Conservation (phyloP, 2,329 filamentous ascomycete genomes). For the Fusarium acutatum region DNA sequence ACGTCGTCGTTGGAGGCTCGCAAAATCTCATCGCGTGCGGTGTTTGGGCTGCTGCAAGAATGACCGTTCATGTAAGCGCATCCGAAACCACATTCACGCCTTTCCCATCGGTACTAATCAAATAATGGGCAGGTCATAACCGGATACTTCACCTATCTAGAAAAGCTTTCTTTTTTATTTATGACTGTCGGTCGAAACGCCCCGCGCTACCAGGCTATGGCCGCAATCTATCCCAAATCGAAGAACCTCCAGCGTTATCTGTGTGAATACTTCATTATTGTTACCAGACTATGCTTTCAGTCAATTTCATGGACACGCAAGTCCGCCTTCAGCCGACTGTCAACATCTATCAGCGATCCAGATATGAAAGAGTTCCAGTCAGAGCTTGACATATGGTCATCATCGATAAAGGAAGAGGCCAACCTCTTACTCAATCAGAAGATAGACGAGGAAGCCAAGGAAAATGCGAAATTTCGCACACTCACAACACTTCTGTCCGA, state of each 20-base stretch:
- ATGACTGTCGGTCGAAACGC: constrained; percentile 52
- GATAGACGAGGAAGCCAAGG: constrained; percentile 21
- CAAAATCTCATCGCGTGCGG: constrained; percentile 56
- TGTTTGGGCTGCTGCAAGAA: constrained; percentile 55
- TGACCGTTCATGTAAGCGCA: constrained; percentile 23
- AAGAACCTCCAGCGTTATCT: constrained; percentile 47
- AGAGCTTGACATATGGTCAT: constrained; percentile 47
- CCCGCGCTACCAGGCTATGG: constrained; percentile 51
- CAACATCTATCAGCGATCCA: constrained; percentile 42
- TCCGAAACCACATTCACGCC: rapidly evolving
- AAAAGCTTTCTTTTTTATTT: constrained; percentile 50
- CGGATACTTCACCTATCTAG: constrained; percentile 42
- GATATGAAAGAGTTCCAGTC: constrained; percentile 45
- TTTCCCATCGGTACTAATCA: not conserved
- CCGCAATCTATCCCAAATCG: constrained; percentile 51
- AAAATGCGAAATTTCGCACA: constrained; percentile 37
- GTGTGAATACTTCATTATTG: constrained; percentile 52
- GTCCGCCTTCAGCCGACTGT: constrained; percentile 44
- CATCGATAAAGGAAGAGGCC: constrained; percentile 47
- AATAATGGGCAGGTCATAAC: not conserved
- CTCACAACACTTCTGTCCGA: not conserved
- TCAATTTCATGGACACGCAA: constrained; percentile 46
- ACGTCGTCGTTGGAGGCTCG: constrained; percentile 48
- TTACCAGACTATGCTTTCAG: constrained; percentile 51
- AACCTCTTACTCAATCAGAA: constrained; percentile 38